phyloP scores from a whole-genome alignment of 305 asterid species.

The Withania somnifera region DNA sequence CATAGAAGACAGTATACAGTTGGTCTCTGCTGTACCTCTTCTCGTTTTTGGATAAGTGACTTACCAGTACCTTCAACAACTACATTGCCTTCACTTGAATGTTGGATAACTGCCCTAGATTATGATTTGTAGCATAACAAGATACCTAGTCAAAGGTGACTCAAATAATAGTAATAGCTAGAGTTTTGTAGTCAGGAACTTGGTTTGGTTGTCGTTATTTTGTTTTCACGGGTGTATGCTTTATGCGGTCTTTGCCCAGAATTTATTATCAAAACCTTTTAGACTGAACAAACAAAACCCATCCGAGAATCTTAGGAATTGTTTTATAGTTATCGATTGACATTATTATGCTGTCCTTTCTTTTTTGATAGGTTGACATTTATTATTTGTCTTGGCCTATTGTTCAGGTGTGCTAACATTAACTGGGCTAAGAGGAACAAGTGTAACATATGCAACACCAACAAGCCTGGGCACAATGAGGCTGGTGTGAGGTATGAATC shows the following conservation, averaged over 20 bases:
- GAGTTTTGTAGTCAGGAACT: neutral
- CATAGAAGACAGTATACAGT: neutral
- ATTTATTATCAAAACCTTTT: neutral
- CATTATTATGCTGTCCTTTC: neutral
- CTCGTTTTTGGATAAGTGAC: neutral
- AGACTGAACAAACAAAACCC: neutral
- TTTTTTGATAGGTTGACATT: neutral
- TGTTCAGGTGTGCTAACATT: slow-evolving; percentile 84
- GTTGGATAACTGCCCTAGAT: neutral
- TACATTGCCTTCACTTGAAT: neutral
- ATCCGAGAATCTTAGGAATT: neutral
- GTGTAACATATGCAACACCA: slow-evolving; percentile 98
- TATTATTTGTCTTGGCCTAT: neutral
- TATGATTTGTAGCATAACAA: neutral
- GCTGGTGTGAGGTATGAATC: slow-evolving; percentile 81
- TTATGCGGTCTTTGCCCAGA: neutral
- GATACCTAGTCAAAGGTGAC: neutral
- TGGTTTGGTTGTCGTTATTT: neutral
- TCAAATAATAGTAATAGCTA: neutral
- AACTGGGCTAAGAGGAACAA: slow-evolving; percentile 96
- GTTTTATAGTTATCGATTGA: neutral
- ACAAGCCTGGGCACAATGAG: slow-evolving; percentile 88
- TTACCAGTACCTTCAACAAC: neutral
- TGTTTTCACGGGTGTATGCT: neutral
- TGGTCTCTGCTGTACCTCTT: neutral